These are phyloP conservation scores for Isatis lusitanica DNA, from an alignment of 441 rosid species.

Conservation along the genomic window DNA sequence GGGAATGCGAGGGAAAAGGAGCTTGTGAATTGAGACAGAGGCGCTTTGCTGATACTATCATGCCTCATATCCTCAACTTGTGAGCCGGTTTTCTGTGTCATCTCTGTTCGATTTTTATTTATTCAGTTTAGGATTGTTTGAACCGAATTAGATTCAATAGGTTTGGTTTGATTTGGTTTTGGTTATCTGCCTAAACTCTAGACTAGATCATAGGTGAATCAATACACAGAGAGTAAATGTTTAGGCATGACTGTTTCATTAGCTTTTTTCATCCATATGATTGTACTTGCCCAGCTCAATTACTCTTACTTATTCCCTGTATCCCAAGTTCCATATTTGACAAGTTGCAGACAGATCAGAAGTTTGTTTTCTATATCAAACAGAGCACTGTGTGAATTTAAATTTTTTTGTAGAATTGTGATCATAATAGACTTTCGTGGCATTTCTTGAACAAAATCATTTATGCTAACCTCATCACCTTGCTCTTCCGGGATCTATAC, in stretches of 20 bases:
- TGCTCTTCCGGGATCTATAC: too few species aligned
- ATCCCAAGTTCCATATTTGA: not conserved
- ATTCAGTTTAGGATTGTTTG: not conserved
- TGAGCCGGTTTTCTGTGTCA: conserved; percentile 32
- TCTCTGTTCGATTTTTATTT: not conserved
- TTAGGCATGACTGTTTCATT: not conserved
- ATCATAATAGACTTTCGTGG: not conserved
- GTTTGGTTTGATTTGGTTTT: not conserved
- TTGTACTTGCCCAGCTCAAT: not conserved
- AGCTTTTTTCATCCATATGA: not conserved
- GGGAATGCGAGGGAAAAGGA: conserved; percentile 48
- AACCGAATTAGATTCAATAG: not conserved
- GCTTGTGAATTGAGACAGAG: conserved; percentile 41
- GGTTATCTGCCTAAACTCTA: not conserved
- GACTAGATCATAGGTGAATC: not conserved
- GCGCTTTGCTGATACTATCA: conserved; percentile 46
- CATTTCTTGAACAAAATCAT: not conserved
- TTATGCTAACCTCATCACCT: not conserved
- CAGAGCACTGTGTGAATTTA: not conserved
- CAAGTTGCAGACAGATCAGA: not conserved
- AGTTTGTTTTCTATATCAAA: not conserved
- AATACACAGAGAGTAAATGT: not conserved
- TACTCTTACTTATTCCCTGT: conserved; percentile 3
- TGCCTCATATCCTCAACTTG: conserved; percentile 83
- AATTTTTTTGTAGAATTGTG: not conserved